phyloP scores from a whole-genome alignment of 176 grass and related monocot species.

The Ensete ventricosum region DNA sequence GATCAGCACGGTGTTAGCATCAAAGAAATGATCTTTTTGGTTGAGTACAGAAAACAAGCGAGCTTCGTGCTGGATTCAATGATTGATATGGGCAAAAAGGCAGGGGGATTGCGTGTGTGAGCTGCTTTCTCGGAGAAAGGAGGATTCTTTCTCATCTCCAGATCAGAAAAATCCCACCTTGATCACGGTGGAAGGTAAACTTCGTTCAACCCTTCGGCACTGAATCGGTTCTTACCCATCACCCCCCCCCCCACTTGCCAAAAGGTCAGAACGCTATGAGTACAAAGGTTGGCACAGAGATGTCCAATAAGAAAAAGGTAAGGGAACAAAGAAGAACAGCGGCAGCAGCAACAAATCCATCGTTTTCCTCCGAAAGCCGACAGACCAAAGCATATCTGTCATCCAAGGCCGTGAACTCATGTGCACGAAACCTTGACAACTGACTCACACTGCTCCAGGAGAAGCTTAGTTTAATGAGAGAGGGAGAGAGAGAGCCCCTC shows the following conservation, averaged over 20 bases:
- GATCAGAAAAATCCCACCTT: neutral
- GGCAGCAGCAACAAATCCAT: neutral
- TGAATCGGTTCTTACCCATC: no score
- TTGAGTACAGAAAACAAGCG: neutral
- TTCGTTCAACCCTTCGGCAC: neutral
- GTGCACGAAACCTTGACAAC: neutral
- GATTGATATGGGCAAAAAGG: neutral
- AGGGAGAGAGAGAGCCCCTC: neutral
- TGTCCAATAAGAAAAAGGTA: neutral
- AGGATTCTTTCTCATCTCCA: neutral
- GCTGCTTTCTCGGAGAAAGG: neutral
- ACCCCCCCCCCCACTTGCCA: no score
- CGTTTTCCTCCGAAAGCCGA: neutral
- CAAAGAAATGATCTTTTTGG: neutral
- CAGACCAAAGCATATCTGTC: neutral
- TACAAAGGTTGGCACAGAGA: no score
- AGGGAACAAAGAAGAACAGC: neutral
- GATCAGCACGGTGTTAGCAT: neutral
- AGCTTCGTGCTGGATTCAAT: neutral
- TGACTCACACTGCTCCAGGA: no score
- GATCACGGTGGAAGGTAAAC: neutral
- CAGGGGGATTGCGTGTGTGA: neutral
- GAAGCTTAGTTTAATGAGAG: conserved; percentile 1
- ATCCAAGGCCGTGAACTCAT: neutral
- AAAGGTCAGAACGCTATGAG: no score